Base-by-base conservation (phyloP, 2,329 filamentous ascomycete genomes). In the Beauveria brongniartii region DNA sequence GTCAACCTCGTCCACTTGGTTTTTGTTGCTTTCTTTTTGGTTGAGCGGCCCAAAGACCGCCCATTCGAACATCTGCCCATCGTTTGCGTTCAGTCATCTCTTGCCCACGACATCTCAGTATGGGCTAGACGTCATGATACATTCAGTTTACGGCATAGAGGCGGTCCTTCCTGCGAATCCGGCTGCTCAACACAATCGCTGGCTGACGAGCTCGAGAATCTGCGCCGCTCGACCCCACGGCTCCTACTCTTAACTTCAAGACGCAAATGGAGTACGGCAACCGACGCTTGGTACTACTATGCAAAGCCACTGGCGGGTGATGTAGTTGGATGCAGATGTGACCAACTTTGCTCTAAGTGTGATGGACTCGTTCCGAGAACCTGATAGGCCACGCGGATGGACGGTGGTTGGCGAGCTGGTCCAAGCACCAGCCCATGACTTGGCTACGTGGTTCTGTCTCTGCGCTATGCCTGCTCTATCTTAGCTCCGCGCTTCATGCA, bases 271-370 rank as follows among this genome's bases (percentile, higher is more conserved):
- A 53, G 48, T 34, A 50, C 47, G 26, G 30, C 20, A n/a, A 26
- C 28, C 47, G 22, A 59, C 28, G 16, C 24, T 55, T 10, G 40
- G 24, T 28, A 55, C 16, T 16, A 46, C 48, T 18, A 41, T 58
- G 48, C 40, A 24, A 53, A 26, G 12, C 41, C 28, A n/a, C 28
- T 26, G 22, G 56, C 26, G 24, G 48, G 26, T 59, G 48, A 53
- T 44, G 37, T 59, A 40, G 48, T 16, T 34, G 48, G 22, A 52
- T 34, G 55, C 55, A 40, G 43, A 59, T 59, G 40, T 59, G 26
- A 59, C 48, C 41, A 40, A 14, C 43, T 46, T 41, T 53, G 37
- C 48, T 44, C 56, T 10, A 44, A 52, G 24, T 37, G 47, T 44
- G 37, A 59, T 44, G 20, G 47, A 43, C 46, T 59, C n/a, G 22